Evolutionary conservation across 495 filamentous ascomycete species (phyloP), one percentile per base, ranked within the genome.

Genomic region (Aspergillus egyptiacus): DNA sequence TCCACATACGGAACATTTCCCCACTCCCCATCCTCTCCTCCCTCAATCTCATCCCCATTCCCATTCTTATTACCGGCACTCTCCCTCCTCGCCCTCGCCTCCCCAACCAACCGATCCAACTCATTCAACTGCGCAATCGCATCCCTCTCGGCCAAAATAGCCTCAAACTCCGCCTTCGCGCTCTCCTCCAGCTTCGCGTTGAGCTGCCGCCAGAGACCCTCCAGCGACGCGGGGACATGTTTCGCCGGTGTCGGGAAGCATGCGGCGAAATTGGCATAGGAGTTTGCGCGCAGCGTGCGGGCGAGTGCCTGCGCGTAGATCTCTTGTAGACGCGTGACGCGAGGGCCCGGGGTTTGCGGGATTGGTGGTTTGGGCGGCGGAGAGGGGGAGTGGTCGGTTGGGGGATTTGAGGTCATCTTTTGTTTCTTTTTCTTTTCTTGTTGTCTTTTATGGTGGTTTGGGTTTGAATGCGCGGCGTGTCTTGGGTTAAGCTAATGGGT

Each of bases 211-310:
- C 87, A 87, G 39, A 89, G 79, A 17, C 70, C 74, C 60, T 78
- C 74, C 51, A 94, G 56, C 17, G 78, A 77, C 3, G 76, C 82
- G 1, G 87, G 83, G 23, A 84, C 84, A 55, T 84, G 67, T 51
- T 70, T 67, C 17, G 89, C 85, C 6, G 89, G 77, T 2, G 87
- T 91, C 0, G 93, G 93, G 65, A 95, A 98, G 64, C 93, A 98
- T 17, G 83, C 72, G 0, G 83, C 76, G 60, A 98, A 96, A 60
- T 89, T 90, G 37, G 75, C 72, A 63, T 85, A 87, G 28, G 75
- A 82, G 64, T 88, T 81, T 51, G 85, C 84, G 48, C 75, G 77
- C 5, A 94, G 75, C 1, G 89, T 87, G 50, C 84, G 76, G 9
- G 72, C 69, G 11, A 94, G 74, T 1, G 86, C 82, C 30, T 81